phyloP scores from a whole-genome alignment of 805 yeast genomes.

The Debaryomyces hansenii region DNA sequence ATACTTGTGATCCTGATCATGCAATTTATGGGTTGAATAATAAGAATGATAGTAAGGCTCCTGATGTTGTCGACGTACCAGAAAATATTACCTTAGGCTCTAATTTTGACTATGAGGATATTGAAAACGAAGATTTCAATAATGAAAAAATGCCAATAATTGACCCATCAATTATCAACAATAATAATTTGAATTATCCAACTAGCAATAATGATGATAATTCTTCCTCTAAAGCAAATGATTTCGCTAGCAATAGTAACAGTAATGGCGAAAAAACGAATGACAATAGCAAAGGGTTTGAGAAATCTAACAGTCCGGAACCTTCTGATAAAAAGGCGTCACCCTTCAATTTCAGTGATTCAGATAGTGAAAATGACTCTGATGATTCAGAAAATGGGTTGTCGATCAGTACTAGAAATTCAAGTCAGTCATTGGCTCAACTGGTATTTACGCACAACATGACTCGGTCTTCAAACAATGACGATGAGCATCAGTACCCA shows the following conservation, averaged over 20 bases:
- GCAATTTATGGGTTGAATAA: slow-evolving; percentile 36
- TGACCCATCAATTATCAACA: slow-evolving; percentile 15
- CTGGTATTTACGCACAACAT: slow-evolving; percentile 31
- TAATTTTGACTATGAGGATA: slow-evolving; percentile 37
- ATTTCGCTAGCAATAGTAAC: too few species aligned
- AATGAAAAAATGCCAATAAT: slow-evolving; percentile 26
- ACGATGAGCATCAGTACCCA: slow-evolving; percentile 20
- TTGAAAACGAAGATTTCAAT: slow-evolving; percentile 23
- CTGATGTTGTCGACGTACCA: slow-evolving; percentile 47
- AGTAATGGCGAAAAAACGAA: background rate
- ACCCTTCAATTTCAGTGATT: too few species aligned
- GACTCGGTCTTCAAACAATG: slow-evolving; percentile 9
- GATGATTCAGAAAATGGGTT: slow-evolving; percentile 34
- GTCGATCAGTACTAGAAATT: slow-evolving; percentile 37
- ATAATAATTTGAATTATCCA: slow-evolving; percentile 6
- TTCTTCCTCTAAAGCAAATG: background rate
- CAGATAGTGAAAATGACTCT: background rate
- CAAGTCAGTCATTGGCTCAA: slow-evolving; percentile 45
- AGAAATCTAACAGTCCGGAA: too few species aligned
- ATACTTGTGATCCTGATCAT: slow-evolving; percentile 51
- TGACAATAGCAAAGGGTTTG: background rate
- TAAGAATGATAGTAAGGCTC: slow-evolving; percentile 17
- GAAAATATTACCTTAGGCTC: slow-evolving; percentile 44
- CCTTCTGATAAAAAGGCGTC: background rate
- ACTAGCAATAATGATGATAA: background rate